phyloP scores from a whole-genome alignment of 192 early-diverging fungal genomes.

The Geranomyces michiganensis region DNA sequence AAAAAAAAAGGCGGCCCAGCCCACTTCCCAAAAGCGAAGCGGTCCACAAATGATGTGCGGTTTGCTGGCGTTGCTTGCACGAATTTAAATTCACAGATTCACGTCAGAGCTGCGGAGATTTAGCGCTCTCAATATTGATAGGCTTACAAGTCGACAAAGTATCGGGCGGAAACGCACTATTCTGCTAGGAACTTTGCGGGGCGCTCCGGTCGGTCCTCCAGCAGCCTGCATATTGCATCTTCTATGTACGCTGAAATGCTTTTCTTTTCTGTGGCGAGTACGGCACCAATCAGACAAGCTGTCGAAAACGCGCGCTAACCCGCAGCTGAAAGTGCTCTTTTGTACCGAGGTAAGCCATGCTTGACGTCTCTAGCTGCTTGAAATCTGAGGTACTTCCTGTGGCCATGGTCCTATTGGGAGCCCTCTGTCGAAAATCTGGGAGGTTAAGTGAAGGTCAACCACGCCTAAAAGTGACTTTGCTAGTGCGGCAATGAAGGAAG shows the following conservation, averaged over 20 bases:
- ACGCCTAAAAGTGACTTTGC: too few relatives aligned
- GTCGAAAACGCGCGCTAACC: not conserved
- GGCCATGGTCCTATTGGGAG: too few relatives aligned
- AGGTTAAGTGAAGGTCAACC: too few relatives aligned
- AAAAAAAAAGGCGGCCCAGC: too few relatives aligned
- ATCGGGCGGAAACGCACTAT: constrained; percentile 26
- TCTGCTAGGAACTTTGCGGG: constrained; percentile 25
- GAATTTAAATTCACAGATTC: constrained; percentile 36
- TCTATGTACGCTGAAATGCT: constrained; percentile 29
- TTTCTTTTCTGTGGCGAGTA: constrained; percentile 24
- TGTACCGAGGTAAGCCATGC: constrained; percentile 17
- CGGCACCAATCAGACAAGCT: not conserved
- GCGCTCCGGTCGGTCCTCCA: constrained; percentile 35
- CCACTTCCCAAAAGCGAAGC: too few relatives aligned
- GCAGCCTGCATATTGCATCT: constrained; percentile 27
- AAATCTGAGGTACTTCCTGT: not conserved
- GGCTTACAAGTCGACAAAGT: not conserved
- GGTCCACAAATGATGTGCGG: constrained; percentile 25
- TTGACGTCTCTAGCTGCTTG: constrained; percentile 15
- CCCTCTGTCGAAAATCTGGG: too few relatives aligned
- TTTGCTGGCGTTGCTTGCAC: constrained; percentile 35
- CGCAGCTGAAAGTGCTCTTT: not conserved
- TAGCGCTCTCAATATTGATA: constrained; percentile 33
- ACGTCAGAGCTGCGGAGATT: constrained; percentile 27
- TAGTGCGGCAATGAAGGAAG: too few relatives aligned